Conservation (phyloP, 768 basidiomycete genomes). For the Leccinum truebloodii region DNA sequence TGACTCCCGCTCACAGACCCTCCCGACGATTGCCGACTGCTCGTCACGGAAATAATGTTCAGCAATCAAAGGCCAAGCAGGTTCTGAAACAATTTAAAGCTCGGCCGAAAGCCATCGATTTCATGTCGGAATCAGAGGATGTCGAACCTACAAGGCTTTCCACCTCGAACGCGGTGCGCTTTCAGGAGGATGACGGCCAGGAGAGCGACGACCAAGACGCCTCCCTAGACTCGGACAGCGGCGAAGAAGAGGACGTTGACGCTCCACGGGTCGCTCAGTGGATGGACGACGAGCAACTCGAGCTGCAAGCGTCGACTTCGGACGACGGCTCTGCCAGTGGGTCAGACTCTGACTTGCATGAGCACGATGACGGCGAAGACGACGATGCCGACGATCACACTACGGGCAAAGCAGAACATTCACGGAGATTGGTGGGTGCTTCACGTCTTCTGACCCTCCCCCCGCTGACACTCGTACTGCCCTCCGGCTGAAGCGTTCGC, state of each 20-base stretch:
- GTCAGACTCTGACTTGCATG: constrained; percentile 19
- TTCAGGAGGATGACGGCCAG: constrained; percentile 28
- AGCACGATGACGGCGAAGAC: constrained; percentile 8
- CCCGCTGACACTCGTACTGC: neutral
- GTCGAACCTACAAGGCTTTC: neutral
- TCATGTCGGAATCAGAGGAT: constrained; percentile 15
- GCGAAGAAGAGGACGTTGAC: constrained; percentile 31
- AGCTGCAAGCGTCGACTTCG: constrained; percentile 15
- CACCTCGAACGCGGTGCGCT: neutral
- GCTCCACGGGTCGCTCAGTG: constrained; percentile 62
- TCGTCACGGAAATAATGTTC: neutral
- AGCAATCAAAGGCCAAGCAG: constrained; percentile 5
- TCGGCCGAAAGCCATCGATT: constrained; percentile 21
- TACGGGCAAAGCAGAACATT: constrained; percentile 9
- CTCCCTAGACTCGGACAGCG: constrained; percentile 27
- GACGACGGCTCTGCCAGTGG: constrained; percentile 8
- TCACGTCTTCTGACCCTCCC: neutral
- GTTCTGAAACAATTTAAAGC: constrained; percentile 1
- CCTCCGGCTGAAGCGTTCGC: constrained; percentile 23
- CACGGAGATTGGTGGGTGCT: constrained; percentile 18
- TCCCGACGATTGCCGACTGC: neutral
- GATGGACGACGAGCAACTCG: constrained; percentile 50
- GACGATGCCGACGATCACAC: neutral
- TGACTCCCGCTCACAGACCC: constrained; percentile 13
- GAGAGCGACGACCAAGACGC: constrained; percentile 29